Evolutionary conservation across 164 flowering plant species (phyloP).

Genomic region (Dillenia turbinata): DNA sequence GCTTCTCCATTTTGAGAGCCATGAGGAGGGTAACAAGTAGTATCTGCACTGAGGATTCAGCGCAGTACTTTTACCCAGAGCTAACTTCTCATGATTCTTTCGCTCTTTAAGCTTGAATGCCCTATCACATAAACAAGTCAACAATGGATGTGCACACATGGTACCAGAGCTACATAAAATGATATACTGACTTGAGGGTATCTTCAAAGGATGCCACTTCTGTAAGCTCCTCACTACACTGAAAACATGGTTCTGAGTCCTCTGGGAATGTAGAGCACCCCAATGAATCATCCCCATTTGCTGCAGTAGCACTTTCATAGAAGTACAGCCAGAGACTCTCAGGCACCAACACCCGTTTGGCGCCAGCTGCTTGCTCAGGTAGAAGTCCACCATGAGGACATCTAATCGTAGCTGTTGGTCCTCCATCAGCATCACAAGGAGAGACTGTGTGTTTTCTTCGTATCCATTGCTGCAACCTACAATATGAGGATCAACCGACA

Average conservation of each 20-base stretch:
- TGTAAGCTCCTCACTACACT: slow-evolving; percentile 54
- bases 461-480: slow-evolving; percentile 91
- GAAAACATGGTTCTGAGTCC: slow-evolving; percentile 56
- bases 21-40: slow-evolving; percentile 79
- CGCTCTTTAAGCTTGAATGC: slow-evolving; percentile 71
- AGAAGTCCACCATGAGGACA: slow-evolving; percentile 81
- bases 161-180: slow-evolving; percentile 3
- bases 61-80: slow-evolving; percentile 50
- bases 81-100: slow-evolving; percentile 83
- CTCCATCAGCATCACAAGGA: slow-evolving; percentile 88
- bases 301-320: slow-evolving; percentile 51
- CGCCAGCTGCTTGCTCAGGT: slow-evolving; percentile 88
- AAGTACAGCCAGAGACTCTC: slow-evolving; percentile 82
- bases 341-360: slow-evolving; percentile 81
- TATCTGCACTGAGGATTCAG: slow-evolving; percentile 56
- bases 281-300: slow-evolving; percentile 59
- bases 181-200: slow-evolving; percentile 47
- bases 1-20: slow-evolving; percentile 83
- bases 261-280: slow-evolving; percentile 62
- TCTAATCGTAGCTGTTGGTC: slow-evolving; percentile 77
- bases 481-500: not conserved
- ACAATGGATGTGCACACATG: slow-evolving; percentile 17
- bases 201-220: slow-evolving; percentile 80
- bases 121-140: slow-evolving; percentile 44
- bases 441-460: slow-evolving; percentile 71